phyloP scores from a whole-genome alignment of 495 filamentous ascomycete species.

The Aspergillus nanangensis region DNA sequence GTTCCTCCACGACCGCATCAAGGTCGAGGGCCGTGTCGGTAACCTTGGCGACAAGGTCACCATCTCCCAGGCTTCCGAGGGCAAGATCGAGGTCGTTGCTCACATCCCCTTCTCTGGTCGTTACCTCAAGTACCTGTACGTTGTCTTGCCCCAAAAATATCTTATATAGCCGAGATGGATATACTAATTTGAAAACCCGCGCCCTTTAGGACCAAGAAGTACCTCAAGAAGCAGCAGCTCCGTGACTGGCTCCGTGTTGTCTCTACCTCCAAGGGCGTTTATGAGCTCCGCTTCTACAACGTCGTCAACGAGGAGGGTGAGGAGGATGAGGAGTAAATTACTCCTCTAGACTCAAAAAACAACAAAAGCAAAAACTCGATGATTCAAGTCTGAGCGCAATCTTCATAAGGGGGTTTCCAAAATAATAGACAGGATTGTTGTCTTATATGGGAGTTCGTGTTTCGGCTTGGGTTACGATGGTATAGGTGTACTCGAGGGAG shows the following conservation, averaged over 20 bases:
- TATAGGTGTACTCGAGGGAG: background rate
- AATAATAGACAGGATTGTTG: conserved; percentile 1
- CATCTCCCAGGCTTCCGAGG: conserved; percentile 86
- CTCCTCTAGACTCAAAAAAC: conserved; percentile 2
- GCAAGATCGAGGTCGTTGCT: conserved; percentile 95
- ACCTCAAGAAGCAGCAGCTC: conserved; percentile 99
- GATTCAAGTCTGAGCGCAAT: no score
- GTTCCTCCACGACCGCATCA: conserved; percentile 99
- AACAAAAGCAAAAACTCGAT: conserved; percentile 5
- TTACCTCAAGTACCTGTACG: conserved; percentile 99
- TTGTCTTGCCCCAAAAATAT: conserved; percentile 10
- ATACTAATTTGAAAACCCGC: background rate
- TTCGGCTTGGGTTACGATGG: background rate
- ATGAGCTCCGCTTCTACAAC: conserved; percentile 99
- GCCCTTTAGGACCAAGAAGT: conserved; percentile 89
- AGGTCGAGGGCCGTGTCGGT: conserved; percentile 95
- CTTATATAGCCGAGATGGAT: background rate
- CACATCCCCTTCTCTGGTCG: conserved; percentile 97
- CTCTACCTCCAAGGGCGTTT: conserved; percentile 92
- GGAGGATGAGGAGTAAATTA: conserved; percentile 91
- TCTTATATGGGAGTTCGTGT: conserved; percentile 2
- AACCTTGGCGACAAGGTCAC: conserved; percentile 93
- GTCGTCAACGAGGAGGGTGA: conserved; percentile 95
- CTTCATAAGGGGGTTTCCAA: conserved; percentile 7
- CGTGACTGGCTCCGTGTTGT: conserved; percentile 99